A percentile compares a stretch with the other conserved stretches of the same genome.
Evolutionary conservation across 1,139 yeast genomes (phyloP).

Genomic region (Pichia sp.): DNA sequence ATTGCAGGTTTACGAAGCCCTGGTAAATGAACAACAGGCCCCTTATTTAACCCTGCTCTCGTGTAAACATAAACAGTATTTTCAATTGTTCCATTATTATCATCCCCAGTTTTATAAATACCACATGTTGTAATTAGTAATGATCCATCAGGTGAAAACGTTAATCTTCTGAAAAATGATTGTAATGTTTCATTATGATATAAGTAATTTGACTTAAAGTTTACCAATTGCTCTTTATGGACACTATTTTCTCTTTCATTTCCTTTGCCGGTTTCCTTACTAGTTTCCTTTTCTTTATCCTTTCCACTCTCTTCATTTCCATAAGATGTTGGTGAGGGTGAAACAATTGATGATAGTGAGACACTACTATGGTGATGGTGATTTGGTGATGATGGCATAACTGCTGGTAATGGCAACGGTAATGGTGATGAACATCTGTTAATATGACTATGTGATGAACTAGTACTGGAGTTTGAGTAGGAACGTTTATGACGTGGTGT

Average conservation of each 20-base stretch:
- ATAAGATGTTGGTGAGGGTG: slow-evolving; percentile 23
- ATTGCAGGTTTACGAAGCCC: slow-evolving; percentile 80
- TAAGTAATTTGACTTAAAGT: slow-evolving; percentile 35
- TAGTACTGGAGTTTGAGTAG: slow-evolving; percentile 28
- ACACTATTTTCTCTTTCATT: not conserved
- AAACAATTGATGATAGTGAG: not conserved
- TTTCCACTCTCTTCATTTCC: not conserved
- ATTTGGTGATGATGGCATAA: slow-evolving; percentile 30
- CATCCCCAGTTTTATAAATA: slow-evolving; percentile 35
- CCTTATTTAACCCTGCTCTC: slow-evolving; percentile 54
- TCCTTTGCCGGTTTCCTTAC: not conserved
- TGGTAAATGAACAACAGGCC: slow-evolving; percentile 72
- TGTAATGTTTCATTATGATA: slow-evolving; percentile 84
- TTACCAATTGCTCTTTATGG: not conserved
- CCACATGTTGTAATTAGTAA: slow-evolving; percentile 82
- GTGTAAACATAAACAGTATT: slow-evolving; percentile 77
- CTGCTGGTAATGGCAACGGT: slow-evolving; percentile 26
- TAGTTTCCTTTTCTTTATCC: not conserved
- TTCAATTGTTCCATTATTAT: slow-evolving; percentile 28
- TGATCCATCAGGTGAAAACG: slow-evolving; percentile 87
- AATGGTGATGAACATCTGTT: slow-evolving; percentile 24
- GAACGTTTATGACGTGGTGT: slow-evolving; percentile 29
- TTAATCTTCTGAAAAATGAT: slow-evolving; percentile 79
- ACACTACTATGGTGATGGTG: slow-evolving; percentile 3
- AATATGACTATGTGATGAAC: slow-evolving; percentile 24